Conservation (phyloP, 805 yeast genomes). For the Candida silvatica region DNA sequence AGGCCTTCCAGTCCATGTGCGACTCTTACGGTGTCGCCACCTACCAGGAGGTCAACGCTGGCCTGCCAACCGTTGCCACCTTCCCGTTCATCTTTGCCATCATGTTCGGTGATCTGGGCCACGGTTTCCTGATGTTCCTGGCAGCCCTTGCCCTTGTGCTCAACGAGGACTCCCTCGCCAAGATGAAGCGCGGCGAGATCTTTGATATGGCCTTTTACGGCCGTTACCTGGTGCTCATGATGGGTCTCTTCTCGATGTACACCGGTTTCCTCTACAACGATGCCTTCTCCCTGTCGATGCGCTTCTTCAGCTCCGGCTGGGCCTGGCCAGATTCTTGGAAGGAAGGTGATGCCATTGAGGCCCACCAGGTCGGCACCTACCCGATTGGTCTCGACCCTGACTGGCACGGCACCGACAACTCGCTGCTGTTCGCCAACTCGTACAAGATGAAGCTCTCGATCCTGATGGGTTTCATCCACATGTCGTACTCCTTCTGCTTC, state of each 20-base stretch:
- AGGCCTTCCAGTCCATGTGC: conserved; percentile 86
- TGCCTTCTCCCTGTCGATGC: conserved; percentile 84
- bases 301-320: conserved; percentile 88
- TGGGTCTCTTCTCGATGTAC: conserved; percentile 94
- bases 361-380: conserved; percentile 60
- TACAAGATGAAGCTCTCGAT: conserved; percentile 96
- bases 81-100: conserved; percentile 98
- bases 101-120: conserved; percentile 98
- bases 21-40: conserved; percentile 94
- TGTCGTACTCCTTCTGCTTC: conserved; percentile 83
- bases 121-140: conserved; percentile 75
- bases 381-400: conserved; percentile 83
- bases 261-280: conserved; percentile 94
- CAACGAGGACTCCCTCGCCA: conserved; percentile 63
- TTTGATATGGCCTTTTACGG: conserved; percentile 96
- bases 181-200: conserved; percentile 78
- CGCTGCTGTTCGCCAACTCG: conserved; percentile 82
- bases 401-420: conserved; percentile 98
- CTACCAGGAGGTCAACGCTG: conserved; percentile 94
- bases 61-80: conserved; percentile 86
- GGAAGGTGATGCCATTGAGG: conserved; percentile 63
- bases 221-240: conserved; percentile 78
- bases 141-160: conserved; percentile 66
- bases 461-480: conserved; percentile 89
- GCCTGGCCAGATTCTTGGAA: conserved; percentile 74